Evolutionary conservation across 306 rosid species (phyloP).

Genomic region (Gleditsia sinensis): DNA sequence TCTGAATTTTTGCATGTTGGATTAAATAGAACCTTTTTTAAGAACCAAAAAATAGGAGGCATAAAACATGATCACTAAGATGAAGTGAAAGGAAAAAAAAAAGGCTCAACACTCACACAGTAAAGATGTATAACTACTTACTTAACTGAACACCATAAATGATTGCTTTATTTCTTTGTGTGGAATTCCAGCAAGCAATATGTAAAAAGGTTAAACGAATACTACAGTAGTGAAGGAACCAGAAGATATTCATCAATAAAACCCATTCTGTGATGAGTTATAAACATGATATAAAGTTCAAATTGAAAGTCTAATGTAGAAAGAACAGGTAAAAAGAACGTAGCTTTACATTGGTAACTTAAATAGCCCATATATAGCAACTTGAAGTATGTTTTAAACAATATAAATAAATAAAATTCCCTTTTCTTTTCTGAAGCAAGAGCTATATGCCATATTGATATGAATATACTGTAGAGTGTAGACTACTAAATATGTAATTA

Average conservation of each 20-base stretch:
- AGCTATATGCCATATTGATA: conserved; percentile 7
- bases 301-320: background rate
- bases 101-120: background rate
- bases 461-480: background rate
- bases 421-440: background rate
- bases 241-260: background rate
- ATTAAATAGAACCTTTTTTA: too few relatives aligned
- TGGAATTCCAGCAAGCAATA: background rate
- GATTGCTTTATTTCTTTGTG: background rate
- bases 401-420: conserved; percentile 2
- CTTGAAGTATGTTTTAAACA: conserved; percentile 2
- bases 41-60: background rate
- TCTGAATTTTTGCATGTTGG: background rate
- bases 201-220: background rate
- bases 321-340: background rate
- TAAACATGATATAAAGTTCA: background rate
- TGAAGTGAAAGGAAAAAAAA: background rate
- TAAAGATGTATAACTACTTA: background rate
- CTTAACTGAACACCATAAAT: background rate
- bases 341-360: background rate
- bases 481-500: background rate
- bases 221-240: background rate
- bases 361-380: conserved; percentile 4
- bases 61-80: background rate
- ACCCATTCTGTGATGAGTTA: background rate